Evolutionary conservation across 495 filamentous ascomycete genomes (phyloP).

Genomic region (Tuber calosporum): DNA sequence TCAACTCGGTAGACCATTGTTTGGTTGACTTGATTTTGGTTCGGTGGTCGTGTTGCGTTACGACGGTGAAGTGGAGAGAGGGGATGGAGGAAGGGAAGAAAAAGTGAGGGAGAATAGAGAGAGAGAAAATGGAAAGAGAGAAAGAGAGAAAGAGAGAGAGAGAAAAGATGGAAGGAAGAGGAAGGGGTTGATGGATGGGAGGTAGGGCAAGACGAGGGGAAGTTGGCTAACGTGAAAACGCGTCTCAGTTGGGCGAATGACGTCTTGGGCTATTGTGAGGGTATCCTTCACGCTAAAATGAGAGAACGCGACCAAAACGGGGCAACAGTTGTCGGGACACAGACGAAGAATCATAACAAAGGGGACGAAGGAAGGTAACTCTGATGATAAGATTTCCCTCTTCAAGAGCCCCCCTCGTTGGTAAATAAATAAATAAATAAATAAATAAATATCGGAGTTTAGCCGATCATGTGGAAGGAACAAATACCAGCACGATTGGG

Average conservation of each 20-base stretch:
- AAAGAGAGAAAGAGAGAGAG: neutral
- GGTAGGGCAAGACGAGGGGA: neutral
- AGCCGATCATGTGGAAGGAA: neutral
- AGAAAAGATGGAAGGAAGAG: neutral
- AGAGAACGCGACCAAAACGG: neutral
- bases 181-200: neutral
- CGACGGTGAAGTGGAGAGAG: neutral
- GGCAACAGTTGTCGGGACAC: neutral
- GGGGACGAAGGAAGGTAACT: neutral
- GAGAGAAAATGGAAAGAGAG: neutral
- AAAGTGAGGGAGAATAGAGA: neutral
- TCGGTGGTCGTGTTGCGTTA: conserved; percentile 12
- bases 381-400: neutral
- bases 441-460: neutral
- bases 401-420: neutral
- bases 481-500: too few species aligned
- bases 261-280: neutral
- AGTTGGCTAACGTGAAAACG: neutral
- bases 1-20: conserved; percentile 16
- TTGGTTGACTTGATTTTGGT: conserved; percentile 5
- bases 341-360: neutral
- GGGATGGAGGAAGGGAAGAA: neutral
- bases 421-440: neutral
- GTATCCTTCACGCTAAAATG: neutral
- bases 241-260: neutral